phyloP scores from a whole-genome alignment of 257 asterid species.

The Osmanthus fragrans region DNA sequence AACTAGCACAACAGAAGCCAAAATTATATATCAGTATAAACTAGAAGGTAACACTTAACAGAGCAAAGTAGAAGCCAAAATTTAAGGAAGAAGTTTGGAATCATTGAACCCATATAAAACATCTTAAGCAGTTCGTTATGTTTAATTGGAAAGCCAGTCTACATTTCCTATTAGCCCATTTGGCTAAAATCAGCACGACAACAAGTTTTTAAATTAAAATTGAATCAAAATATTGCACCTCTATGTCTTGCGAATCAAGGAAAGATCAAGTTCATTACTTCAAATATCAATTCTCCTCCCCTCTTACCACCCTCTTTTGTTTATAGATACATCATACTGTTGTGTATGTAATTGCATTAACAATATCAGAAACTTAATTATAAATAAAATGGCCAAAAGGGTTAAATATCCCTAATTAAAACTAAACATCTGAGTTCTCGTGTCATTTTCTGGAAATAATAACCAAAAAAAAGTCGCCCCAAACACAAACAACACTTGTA shows the following conservation, averaged over 20 bases:
- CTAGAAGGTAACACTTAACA: neutral
- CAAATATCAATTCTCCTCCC: neutral
- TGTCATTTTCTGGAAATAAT: neutral
- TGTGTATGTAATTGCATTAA: neutral
- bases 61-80: neutral
- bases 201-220: neutral
- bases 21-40: neutral
- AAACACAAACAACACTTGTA: neutral
- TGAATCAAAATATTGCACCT: neutral
- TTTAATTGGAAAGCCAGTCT: neutral
- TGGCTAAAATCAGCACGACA: slow-evolving; percentile 3
- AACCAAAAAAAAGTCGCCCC: slow-evolving; percentile 10
- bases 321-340: neutral
- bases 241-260: slow-evolving; percentile 4
- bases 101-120: neutral
- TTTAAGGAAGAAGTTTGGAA: neutral
- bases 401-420: neutral
- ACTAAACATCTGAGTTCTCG: neutral
- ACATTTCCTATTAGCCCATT: slow-evolving; percentile 11
- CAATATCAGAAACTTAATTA: neutral
- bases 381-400: neutral
- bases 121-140: neutral
- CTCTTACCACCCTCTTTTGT: neutral
- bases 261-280: slow-evolving; percentile 24
- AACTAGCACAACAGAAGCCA: neutral